Evolutionary conservation across 345 rosid species (phyloP), one percentile per base, ranked within the genome.

Genomic region (Gossypium ekmanianum): DNA sequence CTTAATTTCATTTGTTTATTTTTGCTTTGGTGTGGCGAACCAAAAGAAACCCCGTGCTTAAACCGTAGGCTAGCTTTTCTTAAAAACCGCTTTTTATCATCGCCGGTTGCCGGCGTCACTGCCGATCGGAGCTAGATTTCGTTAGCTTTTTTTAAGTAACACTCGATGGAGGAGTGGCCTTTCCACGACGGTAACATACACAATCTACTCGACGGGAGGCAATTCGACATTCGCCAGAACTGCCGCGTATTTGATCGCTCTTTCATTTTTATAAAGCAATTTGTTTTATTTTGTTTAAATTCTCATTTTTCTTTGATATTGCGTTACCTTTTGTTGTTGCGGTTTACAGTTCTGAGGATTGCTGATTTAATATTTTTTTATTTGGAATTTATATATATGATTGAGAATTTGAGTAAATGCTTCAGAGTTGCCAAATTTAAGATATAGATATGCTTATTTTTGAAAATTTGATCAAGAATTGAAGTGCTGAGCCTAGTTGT

Each of bases 181-280:
- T 94, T 87, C 56, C 88, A 80, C 80, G 97, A 92, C 77, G 93
- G 94, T 71, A 92, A 87, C 83, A 80, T 89, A 76, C 81, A 65
- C 75, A 86, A 81, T 82, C 67, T 87, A 75, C 79, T 92, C 78
- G 84, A 87, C 18, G 24, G 79, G 81, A 83, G 93, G 79, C 79
- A 56, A 75, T 73, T 70, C 79, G 83, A 80, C 71, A 63, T 73
- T 61, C 57, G 20, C 20, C 57, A 52, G 20, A 52, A 16, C 20
- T 87, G 84, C 71, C 86, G 68, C 43, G 98, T 94, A 86, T 20
- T 9, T 52, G 2, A 16, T 52, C 63, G 58, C 41, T 75, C 26
- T 63, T 51, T 17, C 63, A 51, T 3, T 41, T n/a, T 29, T n/a
- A 18, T 5, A 18, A 64, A 64, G 16, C 50, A 64, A 11, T 52